These are phyloP conservation scores for Arachis monticola DNA, from an alignment of 331 rosid species.

Conservation along the genomic window DNA sequence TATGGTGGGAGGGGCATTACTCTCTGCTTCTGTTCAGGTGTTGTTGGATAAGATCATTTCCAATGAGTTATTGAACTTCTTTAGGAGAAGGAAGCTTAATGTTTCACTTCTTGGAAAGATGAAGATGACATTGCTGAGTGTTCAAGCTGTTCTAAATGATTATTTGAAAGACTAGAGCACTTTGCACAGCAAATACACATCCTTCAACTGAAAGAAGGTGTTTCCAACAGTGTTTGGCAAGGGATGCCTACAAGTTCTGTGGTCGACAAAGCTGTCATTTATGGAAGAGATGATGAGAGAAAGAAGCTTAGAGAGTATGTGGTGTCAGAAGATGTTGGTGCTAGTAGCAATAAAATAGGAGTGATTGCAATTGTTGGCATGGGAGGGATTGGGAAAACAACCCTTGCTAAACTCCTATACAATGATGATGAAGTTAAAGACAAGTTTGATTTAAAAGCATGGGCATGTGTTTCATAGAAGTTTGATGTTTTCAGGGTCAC, in stretches of 20 bases:
- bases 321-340: background rate
- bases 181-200: background rate
- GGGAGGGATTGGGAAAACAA: conserved; percentile 24
- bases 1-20: conserved; percentile 22
- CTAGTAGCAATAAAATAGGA: background rate
- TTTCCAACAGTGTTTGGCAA: background rate
- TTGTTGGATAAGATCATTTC: background rate
- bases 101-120: background rate
- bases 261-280: conserved; percentile 18
- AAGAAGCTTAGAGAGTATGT: conserved; percentile 2
- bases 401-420: conserved; percentile 3
- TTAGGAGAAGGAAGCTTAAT: background rate
- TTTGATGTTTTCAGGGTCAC: conserved; percentile 1
- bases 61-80: background rate
- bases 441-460: background rate
- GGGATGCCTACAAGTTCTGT: conserved; percentile 18
- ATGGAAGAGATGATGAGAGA: conserved; percentile 34
- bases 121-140: background rate
- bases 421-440: background rate
- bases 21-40: conserved; percentile 1
- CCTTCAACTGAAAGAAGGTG: conserved; percentile 35
- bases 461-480: conserved; percentile 3
- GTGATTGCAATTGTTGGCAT: conserved; percentile 13
- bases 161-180: conserved; percentile 3
- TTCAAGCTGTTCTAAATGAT: conserved; percentile 16